Evolutionary conservation across 2,329 filamentous ascomycete genomes (phyloP), one percentile per base, ranked within the genome.

Genomic region (Botrytis fabae): DNA sequence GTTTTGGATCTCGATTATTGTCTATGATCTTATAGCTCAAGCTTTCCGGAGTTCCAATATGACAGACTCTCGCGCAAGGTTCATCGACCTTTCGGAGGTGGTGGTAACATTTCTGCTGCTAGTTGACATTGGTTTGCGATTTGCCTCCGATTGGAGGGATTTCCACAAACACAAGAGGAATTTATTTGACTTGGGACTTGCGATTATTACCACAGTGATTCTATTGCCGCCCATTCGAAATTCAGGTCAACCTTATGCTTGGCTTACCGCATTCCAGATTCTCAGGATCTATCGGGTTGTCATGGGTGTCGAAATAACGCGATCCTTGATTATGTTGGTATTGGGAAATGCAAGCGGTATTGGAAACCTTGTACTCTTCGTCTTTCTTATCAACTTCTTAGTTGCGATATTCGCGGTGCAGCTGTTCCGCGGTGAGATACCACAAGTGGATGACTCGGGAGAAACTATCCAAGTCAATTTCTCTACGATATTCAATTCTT

Each of bases 381-480:
- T 99, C 79, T 97, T 98, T 80, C 86, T 99, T 69, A 93, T 98
- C 80, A 98, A 95, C 0, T 98, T 97, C 79, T 86, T 99, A 63
- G 93, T 95, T 77, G 92, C 96, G 4, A 97, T 99, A 73, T 94
- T 99, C 78, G 96, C 96, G 10, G 90, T 92, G 1, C 95, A 99
- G 81, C 89, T 99, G 6, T 97, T 99, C 79, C 91, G 96, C 51
- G 95, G 95, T 44, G 91, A 97, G 78, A 88, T 98, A 42, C 91
- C 93, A 0, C 78, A 86, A 46, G 78, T 85, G n/a, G 89, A 93
- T 76, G 82, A 84, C 2, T 81, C 83, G n/a, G 92, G 90, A 4
- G 84, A 92, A 2, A 82, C 87, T 4, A 90, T 93, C 75, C 83
- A 87, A 35, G 89, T 96, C 60, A 92, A 93, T 0, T 99, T 99